Percentiles rank a stretch among this genome's conserved stretches.
Evolutionary conservation across 2,329 filamentous ascomycete species (phyloP).

Genomic region (Ophiostoma pallidulum): DNA sequence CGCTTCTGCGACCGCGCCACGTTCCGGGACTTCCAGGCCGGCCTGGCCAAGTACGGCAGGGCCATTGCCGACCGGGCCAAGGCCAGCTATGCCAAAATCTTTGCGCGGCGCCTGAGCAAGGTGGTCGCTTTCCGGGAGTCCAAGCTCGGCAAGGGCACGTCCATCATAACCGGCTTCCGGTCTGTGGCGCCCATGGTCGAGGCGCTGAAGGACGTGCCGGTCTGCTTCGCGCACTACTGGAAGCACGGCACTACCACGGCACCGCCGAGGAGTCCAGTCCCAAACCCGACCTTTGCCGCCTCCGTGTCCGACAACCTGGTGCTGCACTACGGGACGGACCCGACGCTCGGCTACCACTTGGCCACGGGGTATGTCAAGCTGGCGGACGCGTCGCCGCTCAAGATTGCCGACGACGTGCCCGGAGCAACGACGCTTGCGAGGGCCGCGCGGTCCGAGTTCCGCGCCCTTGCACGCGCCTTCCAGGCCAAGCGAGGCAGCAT

Average conservation of each 20-base stretch:
- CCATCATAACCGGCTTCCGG: conserved; percentile 24
- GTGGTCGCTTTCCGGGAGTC: neutral
- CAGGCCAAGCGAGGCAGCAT: conserved; percentile 23
- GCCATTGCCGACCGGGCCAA: neutral
- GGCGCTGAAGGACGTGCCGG: conserved; percentile 19
- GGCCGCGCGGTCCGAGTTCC: conserved; percentile 36
- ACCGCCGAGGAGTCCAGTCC: neutral
- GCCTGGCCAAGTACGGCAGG: conserved; percentile 31
- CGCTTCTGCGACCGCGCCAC: conserved; percentile 41
- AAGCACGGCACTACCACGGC: conserved; percentile 23
- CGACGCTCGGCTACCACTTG: conserved; percentile 48
- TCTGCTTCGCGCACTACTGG: conserved; percentile 26
- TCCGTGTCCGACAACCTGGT: conserved; percentile 25
- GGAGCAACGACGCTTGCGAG: conserved; percentile 12
- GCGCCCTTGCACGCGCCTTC: conserved; percentile 36
- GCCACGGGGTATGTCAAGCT: conserved; percentile 35
- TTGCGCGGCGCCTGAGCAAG: neutral
- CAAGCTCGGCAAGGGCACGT: neutral
- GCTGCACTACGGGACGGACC: conserved; percentile 41
- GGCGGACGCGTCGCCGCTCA: conserved; percentile 30
- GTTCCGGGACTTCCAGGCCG: conserved; percentile 28
- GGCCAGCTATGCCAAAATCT: neutral
- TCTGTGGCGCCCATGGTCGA: conserved; percentile 29
- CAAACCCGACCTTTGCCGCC: conserved; percentile 38
- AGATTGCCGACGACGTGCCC: conserved; percentile 13